Percentiles rank a stretch among this genome's conserved stretches.
phyloP scores from a whole-genome alignment of 202 grass and related monocot genomes.

The Panicum virgatum region DNA sequence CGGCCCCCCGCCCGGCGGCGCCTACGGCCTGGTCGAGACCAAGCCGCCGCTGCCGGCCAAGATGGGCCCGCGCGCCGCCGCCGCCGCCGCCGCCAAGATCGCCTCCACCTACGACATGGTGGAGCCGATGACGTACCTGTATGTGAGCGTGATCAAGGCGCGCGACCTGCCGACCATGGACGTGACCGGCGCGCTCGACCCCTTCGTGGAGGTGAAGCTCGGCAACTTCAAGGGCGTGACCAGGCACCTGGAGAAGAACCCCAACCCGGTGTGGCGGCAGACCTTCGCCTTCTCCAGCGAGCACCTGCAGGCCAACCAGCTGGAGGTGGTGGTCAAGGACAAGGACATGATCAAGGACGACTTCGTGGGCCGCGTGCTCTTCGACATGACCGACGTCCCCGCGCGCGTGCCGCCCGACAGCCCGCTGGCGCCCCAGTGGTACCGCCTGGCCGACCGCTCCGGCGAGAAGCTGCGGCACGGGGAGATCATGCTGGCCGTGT shows the following conservation, averaged over 20 bases:
- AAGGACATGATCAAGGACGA: constrained; percentile 82
- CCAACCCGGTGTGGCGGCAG: constrained; percentile 85
- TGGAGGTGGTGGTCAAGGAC: constrained; percentile 79
- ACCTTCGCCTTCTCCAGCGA: constrained; percentile 76
- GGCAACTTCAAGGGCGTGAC: constrained; percentile 85
- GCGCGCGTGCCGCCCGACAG: constrained; percentile 62
- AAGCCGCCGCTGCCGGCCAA: constrained; percentile 43
- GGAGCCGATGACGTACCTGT: constrained; percentile 76
- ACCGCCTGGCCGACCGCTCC: constrained; percentile 46
- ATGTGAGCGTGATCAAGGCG: constrained; percentile 79
- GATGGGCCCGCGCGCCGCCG: constrained; percentile 31
- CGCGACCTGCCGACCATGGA: constrained; percentile 86
- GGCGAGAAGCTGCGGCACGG: constrained; percentile 66
- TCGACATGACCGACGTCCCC: constrained; percentile 67
- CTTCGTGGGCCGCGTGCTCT: constrained; percentile 66
- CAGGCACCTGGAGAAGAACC: constrained; percentile 72
- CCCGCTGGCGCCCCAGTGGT: constrained; percentile 79
- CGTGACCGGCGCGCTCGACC: constrained; percentile 83
- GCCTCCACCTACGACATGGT: constrained; percentile 93
- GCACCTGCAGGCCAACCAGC: constrained; percentile 54
- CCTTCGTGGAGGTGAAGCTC: constrained; percentile 85
- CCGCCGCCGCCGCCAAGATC: constrained; percentile 51
- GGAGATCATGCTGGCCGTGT: constrained; percentile 82
- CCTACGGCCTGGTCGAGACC: constrained; percentile 44
- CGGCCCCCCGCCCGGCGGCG: not conserved